These are phyloP conservation scores for Aspergillus niger DNA, from an alignment of 2,329 filamentous ascomycete species.

Conservation along the genomic window DNA sequence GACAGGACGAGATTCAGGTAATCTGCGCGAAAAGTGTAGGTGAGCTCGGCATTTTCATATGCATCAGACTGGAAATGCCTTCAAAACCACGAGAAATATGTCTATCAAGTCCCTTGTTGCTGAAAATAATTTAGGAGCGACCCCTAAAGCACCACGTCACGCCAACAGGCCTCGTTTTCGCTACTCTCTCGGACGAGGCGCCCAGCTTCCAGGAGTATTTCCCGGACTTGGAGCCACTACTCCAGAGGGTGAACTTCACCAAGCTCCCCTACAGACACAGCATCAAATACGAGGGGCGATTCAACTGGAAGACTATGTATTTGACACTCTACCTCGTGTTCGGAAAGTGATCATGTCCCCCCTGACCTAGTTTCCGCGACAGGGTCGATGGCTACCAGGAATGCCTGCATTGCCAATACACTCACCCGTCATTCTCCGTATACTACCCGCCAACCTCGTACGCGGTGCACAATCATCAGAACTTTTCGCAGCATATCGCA, in stretches of 20 bases:
- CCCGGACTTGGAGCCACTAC: constrained; percentile 52
- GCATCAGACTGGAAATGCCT: too few relatives aligned
- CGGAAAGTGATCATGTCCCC: not conserved
- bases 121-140: constrained; percentile 14
- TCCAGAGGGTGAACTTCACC: constrained; percentile 56
- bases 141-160: constrained; percentile 47
- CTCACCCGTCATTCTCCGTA: constrained; percentile 58
- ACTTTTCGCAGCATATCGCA: constrained; percentile 59
- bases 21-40: constrained; percentile 36
- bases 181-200: constrained; percentile 52
- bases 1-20: constrained; percentile 44
- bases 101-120: not conserved
- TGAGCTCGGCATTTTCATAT: not conserved
- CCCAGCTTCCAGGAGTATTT: constrained; percentile 57
- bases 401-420: constrained; percentile 61
- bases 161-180: constrained; percentile 56
- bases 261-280: constrained; percentile 54
- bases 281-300: constrained; percentile 58
- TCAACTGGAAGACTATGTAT: constrained; percentile 63
- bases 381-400: constrained; percentile 62
- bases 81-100: not conserved
- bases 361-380: not conserved
- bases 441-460: constrained; percentile 60
- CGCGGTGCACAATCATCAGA: constrained; percentile 55
- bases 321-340: not conserved